Base-by-base conservation (phyloP, 2,329 filamentous ascomycete species). In the Keithomyces neogunnii region DNA sequence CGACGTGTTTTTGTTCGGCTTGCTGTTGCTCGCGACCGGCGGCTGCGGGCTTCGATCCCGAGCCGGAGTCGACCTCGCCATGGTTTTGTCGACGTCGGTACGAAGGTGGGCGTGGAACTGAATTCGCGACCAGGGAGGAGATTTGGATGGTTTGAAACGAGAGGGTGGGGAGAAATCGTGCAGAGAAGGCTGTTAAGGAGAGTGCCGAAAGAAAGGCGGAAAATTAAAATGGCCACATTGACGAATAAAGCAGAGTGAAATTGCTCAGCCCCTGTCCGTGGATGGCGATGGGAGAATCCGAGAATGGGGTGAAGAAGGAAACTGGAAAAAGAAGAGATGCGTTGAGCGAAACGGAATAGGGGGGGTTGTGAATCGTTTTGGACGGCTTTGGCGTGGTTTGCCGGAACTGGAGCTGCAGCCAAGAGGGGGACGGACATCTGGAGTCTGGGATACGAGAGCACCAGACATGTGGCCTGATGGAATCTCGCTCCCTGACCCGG, bases 1-100 rank as follows among this genome's bases (percentile, higher is more conserved):
- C 62, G 85, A 82, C 47, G 72, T 66, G 49, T 66, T 60, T 56
- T 67, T 63, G 54, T 64, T 59, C 49, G 68, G 62, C 62, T 71
- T 69, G 59, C 68, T 71, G 47, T 63, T 68, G 54, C 67, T 59
- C 60, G 45, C 43, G n/a, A 13, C 31, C 49, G 60, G 59, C 47
- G 67, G 65, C 56, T 63, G 61, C 53, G 67, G 67, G 60, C 66
- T 69, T 49, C 64, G 67, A 61, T 64, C 64, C 62, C 67, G 62
- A 56, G 60, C 54, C 49, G 60, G 63, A 59, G 60, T 67, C 56
- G 59, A 50, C 56, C 55, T 64, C 52, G 66, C 67, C 68, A 71
- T 71, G 56, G 48, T 57, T 54, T 48, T 48, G 10, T 32, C 47
- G 44, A 28, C 33, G 39, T 11, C 10, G 32, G 10, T 32, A 39